A percentile compares a stretch with the other conserved stretches of the same genome.
These are phyloP conservation scores for Benincasa hispida DNA, from an alignment of 306 rosid genomes.

Conservation along the genomic window DNA sequence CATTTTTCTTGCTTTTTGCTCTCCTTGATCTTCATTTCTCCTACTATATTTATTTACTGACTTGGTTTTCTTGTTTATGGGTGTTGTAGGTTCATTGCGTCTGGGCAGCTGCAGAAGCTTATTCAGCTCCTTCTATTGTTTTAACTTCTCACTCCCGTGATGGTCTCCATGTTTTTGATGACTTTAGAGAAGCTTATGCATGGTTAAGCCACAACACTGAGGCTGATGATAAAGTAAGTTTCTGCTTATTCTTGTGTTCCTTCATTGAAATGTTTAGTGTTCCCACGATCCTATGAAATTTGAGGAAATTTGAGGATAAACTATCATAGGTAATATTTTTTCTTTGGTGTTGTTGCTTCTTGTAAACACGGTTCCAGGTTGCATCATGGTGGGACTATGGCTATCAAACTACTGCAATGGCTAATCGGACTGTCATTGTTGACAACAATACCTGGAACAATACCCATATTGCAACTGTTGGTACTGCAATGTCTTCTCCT, in stretches of 20 bases:
- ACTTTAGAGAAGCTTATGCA: conserved; percentile 97
- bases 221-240: conserved; percentile 88
- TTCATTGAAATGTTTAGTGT: neutral
- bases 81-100: conserved; percentile 83
- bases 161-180: conserved; percentile 97
- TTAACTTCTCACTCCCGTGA: conserved; percentile 73
- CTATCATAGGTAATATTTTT: neutral
- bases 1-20: neutral
- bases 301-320: neutral
- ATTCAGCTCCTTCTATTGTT: conserved; percentile 98
- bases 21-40: neutral
- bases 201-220: conserved; percentile 99
- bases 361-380: conserved; percentile 42
- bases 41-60: conserved; percentile 1
- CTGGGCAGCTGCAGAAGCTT: conserved; percentile 99
- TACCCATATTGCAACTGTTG: conserved; percentile 98
- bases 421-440: conserved; percentile 96
- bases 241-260: conserved; percentile 1
- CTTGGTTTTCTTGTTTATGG: neutral
- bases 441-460: conserved; percentile 99
- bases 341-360: neutral
- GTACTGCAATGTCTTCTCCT: conserved; percentile 99
- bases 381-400: conserved; percentile 99
- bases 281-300: neutral
- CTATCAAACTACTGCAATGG: conserved; percentile 99